Evolutionary conservation across 192 early-diverging fungal genomes (phyloP).

Genomic region (Backusella tuberculispora): DNA sequence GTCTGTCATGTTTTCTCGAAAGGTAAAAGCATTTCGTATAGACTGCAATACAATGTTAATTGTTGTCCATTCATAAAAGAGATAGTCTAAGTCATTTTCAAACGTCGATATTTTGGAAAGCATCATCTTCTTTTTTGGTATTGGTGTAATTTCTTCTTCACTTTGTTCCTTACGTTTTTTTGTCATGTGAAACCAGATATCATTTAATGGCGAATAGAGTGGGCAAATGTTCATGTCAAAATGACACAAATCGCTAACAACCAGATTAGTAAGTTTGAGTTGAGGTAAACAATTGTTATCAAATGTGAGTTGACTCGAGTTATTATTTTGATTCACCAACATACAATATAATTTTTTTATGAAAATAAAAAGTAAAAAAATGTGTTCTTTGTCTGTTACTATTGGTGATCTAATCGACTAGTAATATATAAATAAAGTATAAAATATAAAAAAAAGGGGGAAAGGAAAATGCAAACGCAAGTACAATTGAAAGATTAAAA

Average conservation of each 20-base stretch:
- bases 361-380: neutral
- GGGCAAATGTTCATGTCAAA: slow-evolving; percentile 7
- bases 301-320: slow-evolving; percentile 12
- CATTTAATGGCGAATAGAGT: slow-evolving; percentile 14
- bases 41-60: slow-evolving; percentile 37
- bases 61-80: slow-evolving; percentile 33
- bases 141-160: slow-evolving; percentile 5
- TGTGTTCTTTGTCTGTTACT: neutral
- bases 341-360: neutral
- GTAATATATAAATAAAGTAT: neutral
- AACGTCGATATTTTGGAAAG: slow-evolving; percentile 17
- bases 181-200: slow-evolving; percentile 3
- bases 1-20: slow-evolving; percentile 21
- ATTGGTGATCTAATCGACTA: neutral
- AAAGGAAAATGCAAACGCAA: neutral
- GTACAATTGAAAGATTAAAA: slow-evolving; percentile 1
- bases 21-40: slow-evolving; percentile 27
- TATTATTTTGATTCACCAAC: slow-evolving; percentile 15
- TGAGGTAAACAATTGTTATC: slow-evolving; percentile 12
- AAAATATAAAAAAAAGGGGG: slow-evolving; percentile 1
- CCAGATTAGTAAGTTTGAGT: neutral
- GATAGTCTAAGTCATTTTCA: slow-evolving; percentile 30
- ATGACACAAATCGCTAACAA: slow-evolving; percentile 10
- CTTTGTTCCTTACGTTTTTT: slow-evolving; percentile 15
- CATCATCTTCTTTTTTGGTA: slow-evolving; percentile 6